Conservation (phyloP, 164 flowering plant genomes). For the Vitis riparia region DNA sequence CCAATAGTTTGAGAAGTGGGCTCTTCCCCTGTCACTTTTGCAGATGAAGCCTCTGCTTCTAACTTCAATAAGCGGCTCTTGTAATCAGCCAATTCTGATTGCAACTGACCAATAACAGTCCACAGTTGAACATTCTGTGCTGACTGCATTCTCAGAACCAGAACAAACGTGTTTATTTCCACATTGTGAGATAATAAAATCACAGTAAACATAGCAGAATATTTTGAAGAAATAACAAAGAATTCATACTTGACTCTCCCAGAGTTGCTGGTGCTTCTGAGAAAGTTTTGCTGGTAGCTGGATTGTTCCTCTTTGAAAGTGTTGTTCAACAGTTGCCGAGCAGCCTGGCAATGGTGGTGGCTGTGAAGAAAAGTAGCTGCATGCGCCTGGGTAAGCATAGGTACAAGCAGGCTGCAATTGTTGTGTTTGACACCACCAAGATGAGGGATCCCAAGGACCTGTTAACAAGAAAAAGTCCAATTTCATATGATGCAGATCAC, state of each 20-base stretch:
- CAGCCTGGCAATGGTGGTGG: slow-evolving; percentile 9
- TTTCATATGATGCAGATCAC: neutral
- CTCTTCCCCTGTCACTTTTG: slow-evolving; percentile 22
- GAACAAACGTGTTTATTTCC: slow-evolving; percentile 1
- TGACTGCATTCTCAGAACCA: slow-evolving; percentile 30
- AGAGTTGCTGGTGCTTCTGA: slow-evolving; percentile 45
- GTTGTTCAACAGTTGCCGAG: slow-evolving; percentile 10
- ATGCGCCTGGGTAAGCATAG: slow-evolving; percentile 17
- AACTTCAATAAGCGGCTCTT: slow-evolving; percentile 29
- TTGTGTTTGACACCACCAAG: slow-evolving; percentile 36
- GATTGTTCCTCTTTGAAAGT: slow-evolving; percentile 30
- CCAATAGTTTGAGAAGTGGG: slow-evolving; percentile 13
- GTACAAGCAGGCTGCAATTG: slow-evolving; percentile 25
- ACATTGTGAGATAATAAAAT: neutral
- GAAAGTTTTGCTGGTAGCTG: slow-evolving; percentile 28
- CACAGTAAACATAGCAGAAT: neutral
- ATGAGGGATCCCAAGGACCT: slow-evolving; percentile 42
- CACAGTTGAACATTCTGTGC: slow-evolving; percentile 40
- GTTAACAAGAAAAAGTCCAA: slow-evolving; percentile 1
- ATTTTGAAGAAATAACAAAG: neutral
- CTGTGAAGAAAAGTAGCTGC: slow-evolving; percentile 19
- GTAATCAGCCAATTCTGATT: slow-evolving; percentile 33
- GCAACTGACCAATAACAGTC: slow-evolving; percentile 26
- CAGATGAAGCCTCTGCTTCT: slow-evolving; percentile 32
- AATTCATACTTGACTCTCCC: slow-evolving; percentile 43